Evolutionary conservation across 1,284 basidiomycete species (phyloP), one percentile per base, ranked within the genome.

Genomic region (Rhodotorula mucilaginosa): DNA sequence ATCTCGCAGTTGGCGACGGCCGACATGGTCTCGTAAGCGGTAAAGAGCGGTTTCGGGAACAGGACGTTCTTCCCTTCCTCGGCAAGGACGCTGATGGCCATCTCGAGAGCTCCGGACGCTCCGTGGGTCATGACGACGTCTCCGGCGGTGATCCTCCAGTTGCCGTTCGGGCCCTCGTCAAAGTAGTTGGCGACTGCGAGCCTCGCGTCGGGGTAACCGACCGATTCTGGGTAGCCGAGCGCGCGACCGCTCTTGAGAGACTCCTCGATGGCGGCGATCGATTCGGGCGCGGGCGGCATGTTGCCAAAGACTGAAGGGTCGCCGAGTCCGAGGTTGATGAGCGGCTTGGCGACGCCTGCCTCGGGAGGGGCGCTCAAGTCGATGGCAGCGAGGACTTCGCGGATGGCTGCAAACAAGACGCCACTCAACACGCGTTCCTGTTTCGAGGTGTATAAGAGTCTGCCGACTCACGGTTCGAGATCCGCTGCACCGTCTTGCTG

Each of bases 281-380:
- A 71, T 10, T 78, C 79, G 15, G 75, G 68, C 1, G 81, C 79
- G 16, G 81, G 79, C 0, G 79, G 72, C 64, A 81, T 78, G 29
- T 82, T 78, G 48, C 79, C 79, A 61, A 78, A 81, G 51, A 79
- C 76, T 4, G 80, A 80, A 1, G 81, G 81, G 65, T 82, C 81
- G 54, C 81, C 81, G 2, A 82, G 73, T 18, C 81, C 81, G 58
- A 82, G 78, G 73, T 82, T 82, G 76, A 82, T 80, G n/a, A 81
- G 63, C 15, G 79, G 68, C 64, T 81, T 80, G 44, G 68, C 62
- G 44, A 65, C 67, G 13, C 70, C 72, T 13, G 60, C 31, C 48
- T 68, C 62, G 52, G 57, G 49, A 16, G 70, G 61, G 1, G 67
- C 68, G 12, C 65, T 67, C 26, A 74, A 57, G 68, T 74, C 68